phyloP scores from a whole-genome alignment of 805 yeast species.

The Yarrowia divulgata region DNA sequence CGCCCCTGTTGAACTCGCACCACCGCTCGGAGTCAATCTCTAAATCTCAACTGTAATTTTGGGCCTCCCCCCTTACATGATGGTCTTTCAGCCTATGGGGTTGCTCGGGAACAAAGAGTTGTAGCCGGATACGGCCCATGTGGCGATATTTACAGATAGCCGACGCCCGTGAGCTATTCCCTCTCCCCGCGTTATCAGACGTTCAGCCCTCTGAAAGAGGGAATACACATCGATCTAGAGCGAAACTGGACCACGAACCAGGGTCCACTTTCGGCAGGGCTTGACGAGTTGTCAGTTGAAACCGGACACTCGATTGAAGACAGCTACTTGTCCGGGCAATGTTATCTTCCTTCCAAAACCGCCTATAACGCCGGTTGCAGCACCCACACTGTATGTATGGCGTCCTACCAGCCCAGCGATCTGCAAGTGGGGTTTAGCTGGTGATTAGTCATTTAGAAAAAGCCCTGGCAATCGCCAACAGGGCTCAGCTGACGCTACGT shows the following conservation, averaged over 20 bases:
- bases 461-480: not conserved
- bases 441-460: not conserved
- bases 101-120: conserved; percentile 4
- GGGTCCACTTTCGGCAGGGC: no score
- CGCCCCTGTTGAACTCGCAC: not conserved
- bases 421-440: not conserved
- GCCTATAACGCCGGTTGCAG: not conserved
- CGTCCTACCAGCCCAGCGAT: conserved; percentile 19
- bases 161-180: conserved; percentile 2
- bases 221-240: not conserved
- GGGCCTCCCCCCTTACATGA: conserved; percentile 10
- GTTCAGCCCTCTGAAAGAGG: not conserved
- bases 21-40: conserved; percentile 10
- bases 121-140: not conserved
- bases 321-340: not conserved
- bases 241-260: not conserved
- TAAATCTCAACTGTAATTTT: not conserved
- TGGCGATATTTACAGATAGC: conserved; percentile 3
- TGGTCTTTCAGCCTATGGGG: not conserved
- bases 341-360: conserved; percentile 5
- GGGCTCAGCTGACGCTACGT: not conserved
- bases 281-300: not conserved
- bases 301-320: not conserved
- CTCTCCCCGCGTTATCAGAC: not conserved
- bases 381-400: conserved; percentile 9